These are phyloP conservation scores for Sporobolomyces phaffii DNA, from an alignment of 768 basidiomycete genomes.

Conservation along the genomic window DNA sequence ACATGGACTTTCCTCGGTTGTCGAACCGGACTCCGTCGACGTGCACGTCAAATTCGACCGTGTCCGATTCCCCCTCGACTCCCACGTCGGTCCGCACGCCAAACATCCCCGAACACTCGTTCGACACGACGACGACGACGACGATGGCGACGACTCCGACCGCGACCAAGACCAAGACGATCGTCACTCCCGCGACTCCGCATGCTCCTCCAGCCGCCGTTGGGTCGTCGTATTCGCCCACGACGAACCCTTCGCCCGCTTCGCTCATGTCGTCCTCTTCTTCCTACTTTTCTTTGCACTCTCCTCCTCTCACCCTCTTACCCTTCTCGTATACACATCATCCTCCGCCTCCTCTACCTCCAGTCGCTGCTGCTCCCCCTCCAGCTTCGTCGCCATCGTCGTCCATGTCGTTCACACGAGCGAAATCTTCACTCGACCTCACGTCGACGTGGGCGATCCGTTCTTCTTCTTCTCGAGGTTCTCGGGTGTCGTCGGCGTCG, in stretches of 20 bases:
- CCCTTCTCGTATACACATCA: not conserved
- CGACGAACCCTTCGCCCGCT: not conserved
- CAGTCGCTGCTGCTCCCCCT: not conserved
- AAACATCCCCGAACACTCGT: not conserved
- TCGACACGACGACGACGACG: not conserved
- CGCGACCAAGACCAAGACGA: no score
- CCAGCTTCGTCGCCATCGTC: not conserved
- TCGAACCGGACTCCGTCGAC: not conserved
- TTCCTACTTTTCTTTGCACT: slow-evolving; percentile 3
- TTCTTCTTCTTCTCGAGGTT: not conserved
- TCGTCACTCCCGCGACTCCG: slow-evolving; percentile 10
- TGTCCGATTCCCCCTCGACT: not conserved
- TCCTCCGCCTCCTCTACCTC: not conserved
- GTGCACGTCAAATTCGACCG: not conserved
- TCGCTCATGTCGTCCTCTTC: slow-evolving; percentile 7
- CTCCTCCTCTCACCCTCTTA: not conserved
- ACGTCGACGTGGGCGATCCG: not conserved
- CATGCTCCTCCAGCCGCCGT: not conserved
- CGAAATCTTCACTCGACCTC: slow-evolving; percentile 6
- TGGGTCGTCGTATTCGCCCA: not conserved
- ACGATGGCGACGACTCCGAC: no score
- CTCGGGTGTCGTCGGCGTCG: no score
- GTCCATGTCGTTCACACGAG: not conserved
- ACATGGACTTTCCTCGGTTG: not conserved
- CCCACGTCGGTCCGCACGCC: not conserved